Conservation (phyloP, 768 basidiomycete genomes). For the Trametes villosa region DNA sequence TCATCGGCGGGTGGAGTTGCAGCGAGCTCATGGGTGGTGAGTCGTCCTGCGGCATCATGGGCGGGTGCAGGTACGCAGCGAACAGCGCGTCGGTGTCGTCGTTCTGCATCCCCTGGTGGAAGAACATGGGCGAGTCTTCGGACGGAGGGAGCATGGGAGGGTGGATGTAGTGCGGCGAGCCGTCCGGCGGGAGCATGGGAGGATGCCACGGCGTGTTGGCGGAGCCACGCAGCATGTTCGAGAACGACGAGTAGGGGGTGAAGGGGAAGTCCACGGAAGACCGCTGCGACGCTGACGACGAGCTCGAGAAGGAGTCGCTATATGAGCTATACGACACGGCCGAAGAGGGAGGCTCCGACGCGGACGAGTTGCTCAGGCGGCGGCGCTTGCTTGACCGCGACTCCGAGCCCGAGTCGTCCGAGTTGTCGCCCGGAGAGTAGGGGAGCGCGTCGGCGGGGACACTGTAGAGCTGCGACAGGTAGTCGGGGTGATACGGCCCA, state of each 20-base stretch:
- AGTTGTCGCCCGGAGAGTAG: conserved; percentile 51
- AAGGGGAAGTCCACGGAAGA: conserved; percentile 71
- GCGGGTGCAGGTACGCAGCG: conserved; percentile 56
- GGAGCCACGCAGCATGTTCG: conserved; percentile 58
- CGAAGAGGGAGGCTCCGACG: conserved; percentile 58
- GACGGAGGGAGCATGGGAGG: conserved; percentile 66
- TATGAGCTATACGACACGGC: conserved; percentile 68
- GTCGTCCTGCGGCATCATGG: conserved; percentile 53
- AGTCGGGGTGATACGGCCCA: conserved; percentile 78
- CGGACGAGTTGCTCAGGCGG: conserved; percentile 65
- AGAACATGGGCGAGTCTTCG: conserved; percentile 69
- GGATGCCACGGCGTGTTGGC: conserved; percentile 74
- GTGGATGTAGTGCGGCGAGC: conserved; percentile 63
- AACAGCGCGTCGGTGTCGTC: conserved; percentile 66
- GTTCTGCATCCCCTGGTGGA: conserved; percentile 62
- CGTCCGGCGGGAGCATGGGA: conserved; percentile 63
- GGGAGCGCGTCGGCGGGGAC: conserved; percentile 55
- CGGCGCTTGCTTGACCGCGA: conserved; percentile 65
- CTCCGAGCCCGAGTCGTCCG: conserved; percentile 41
- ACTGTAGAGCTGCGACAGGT: conserved; percentile 56
- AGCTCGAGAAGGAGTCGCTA: conserved; percentile 62
- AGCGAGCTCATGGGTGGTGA: conserved; percentile 33
- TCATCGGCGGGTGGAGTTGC: conserved; percentile 42
- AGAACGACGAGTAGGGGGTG: conserved; percentile 52
- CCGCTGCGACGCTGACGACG: conserved; percentile 58